Base-by-base conservation (phyloP, 148 eudicot species). In the Spergularia marina region DNA sequence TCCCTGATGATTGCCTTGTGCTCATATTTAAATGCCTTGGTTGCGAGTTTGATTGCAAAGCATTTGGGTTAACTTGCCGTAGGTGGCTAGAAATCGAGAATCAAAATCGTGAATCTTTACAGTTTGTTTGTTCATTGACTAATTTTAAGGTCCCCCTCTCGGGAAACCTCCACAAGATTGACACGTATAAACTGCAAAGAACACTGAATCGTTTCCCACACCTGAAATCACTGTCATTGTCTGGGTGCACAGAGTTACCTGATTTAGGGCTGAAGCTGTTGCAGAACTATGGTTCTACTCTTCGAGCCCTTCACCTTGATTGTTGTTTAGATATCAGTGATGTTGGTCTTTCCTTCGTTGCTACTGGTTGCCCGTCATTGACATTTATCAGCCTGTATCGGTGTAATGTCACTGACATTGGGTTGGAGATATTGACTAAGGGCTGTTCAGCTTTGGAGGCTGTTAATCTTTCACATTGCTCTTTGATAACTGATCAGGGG, bases 31-130 rank as follows among this genome's bases (percentile, higher is more conserved):
- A 72, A 18, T 44, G 80, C 53, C 87, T 91, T 70, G 62, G 74
- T 53, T 72, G 74, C 72, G 76, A 73, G 36, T 68, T 74, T 44
- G 97, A 88, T 74, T 86, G 90, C 14, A 84, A 85, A 73, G 83
- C 92, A 49, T 91, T 91, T 76, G 97, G 97, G 51, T 74, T 91
- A 75, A 88, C 97, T 68, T 91, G 92, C 59, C 88, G 18, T 53
- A 86, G 84, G 25, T 90, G 88, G 89, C 89, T 88, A 68, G 78
- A 77, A 53, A 83, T 90, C 54, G 91, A 90, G 79, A 90, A 87
- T 71, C 79, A 60, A 56, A 85, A 90, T 65, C 87, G 89, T 40
- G 71, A 53, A 5, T 86, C 89, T 6, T 82, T 88, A 47, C 88
- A 84, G 73, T 84, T 92, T 56, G 73, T 74, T 16, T 85, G 92